phyloP scores from a whole-genome alignment of 2,329 filamentous ascomycete genomes.

The Colletotrichum sojae region DNA sequence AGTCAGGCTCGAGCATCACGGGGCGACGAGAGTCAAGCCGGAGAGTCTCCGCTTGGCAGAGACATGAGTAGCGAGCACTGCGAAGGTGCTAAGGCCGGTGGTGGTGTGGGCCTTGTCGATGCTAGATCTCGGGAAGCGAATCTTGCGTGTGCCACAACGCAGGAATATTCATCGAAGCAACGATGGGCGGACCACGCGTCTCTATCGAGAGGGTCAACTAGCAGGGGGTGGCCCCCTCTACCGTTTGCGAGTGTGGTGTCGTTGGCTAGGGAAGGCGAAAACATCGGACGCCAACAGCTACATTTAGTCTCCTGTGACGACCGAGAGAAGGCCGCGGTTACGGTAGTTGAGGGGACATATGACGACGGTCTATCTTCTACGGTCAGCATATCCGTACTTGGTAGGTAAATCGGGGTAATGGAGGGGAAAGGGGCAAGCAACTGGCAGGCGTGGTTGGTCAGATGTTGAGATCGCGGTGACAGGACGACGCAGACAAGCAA shows the following conservation, averaged over 20 bases:
- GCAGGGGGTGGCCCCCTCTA: background rate
- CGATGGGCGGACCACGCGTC: no score
- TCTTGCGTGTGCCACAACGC: constrained; percentile 10
- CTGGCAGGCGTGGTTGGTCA: background rate
- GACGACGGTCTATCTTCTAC: background rate
- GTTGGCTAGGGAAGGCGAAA: constrained; percentile 2
- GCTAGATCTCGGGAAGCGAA: constrained; percentile 25
- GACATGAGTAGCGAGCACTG: background rate
- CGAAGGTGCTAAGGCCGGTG: background rate
- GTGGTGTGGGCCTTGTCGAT: constrained; percentile 8
- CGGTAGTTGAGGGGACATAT: background rate
- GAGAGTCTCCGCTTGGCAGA: background rate
- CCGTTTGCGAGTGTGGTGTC: background rate
- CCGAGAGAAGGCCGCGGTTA: constrained; percentile 6
- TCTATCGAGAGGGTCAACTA: background rate
- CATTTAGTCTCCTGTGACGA: constrained; percentile 16
- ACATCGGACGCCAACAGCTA: constrained; percentile 36
- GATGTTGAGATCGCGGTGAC: background rate
- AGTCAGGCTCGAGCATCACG: constrained; percentile 10
- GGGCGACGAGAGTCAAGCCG: background rate
- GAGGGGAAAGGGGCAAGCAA: background rate
- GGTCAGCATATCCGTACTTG: background rate
- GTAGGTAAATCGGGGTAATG: constrained; percentile 18
- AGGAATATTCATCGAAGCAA: constrained; percentile 5
- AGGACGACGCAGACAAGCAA: constrained; percentile 25